These are phyloP conservation scores for Candida succiphila DNA, from an alignment of 805 yeast species.

Conservation along the genomic window DNA sequence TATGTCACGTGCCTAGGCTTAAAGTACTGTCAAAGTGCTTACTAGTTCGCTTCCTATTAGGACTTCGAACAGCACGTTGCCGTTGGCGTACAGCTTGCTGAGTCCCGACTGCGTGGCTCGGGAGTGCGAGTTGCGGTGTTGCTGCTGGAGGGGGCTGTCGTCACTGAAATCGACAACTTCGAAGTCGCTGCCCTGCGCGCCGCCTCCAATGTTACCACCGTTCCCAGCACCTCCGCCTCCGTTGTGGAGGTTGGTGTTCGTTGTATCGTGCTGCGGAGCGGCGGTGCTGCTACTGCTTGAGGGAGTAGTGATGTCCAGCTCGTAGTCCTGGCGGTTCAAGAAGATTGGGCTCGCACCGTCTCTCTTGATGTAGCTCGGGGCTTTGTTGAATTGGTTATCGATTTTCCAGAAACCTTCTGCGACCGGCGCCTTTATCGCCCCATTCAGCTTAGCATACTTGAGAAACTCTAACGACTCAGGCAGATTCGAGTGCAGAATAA, in stretches of 20 bases:
- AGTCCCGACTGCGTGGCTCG: no score
- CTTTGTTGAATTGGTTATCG: no score
- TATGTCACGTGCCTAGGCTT: no score
- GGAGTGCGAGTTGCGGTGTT: not conserved
- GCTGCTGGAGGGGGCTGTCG: not conserved
- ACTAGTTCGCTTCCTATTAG: slow-evolving; percentile 17
- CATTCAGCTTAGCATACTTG: slow-evolving; percentile 44
- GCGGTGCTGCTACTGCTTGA: no score
- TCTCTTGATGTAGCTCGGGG: no score
- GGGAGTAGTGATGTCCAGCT: no score
- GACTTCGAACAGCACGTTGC: slow-evolving; percentile 21
- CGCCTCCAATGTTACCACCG: not conserved
- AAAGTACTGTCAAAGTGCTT: slow-evolving; percentile 19
- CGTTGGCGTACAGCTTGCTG: slow-evolving; percentile 18
- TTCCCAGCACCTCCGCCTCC: no score
- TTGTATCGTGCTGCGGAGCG: no score
- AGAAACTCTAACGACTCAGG: slow-evolving; percentile 43
- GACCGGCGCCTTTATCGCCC: no score
- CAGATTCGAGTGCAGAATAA: slow-evolving; percentile 42
- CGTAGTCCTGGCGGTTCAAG: slow-evolving; percentile 23
- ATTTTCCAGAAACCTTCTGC: no score
- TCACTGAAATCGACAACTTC: not conserved
- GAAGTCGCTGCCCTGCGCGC: not conserved
- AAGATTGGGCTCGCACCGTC: slow-evolving; percentile 22
- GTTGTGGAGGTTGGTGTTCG: no score